Base-by-base conservation (phyloP, 164 flowering plant species). In the Magnolia sinica region DNA sequence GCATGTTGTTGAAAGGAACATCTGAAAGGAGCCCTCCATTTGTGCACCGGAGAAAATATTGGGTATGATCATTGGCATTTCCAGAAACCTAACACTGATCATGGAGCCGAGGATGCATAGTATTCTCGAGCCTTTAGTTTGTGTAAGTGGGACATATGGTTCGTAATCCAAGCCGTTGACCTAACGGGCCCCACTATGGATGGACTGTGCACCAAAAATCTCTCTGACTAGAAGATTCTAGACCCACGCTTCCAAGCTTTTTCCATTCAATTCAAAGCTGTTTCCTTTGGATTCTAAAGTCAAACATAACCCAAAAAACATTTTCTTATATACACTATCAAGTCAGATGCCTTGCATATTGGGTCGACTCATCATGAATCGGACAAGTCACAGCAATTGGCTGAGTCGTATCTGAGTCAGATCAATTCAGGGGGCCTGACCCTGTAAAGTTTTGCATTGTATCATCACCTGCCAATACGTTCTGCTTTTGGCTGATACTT, bases 1-100 rank as follows among this genome's bases (percentile, higher is more conserved):
- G 90, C 70, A 74, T 82, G 67, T 71, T 88, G 22, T 68, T 91
- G 79, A 82, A 85, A 75, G 93, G 82, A 20, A 90, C 93, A 0
- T 45, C 73, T 50, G 77, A 66, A 16, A 91, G 87, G 49, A 76
- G 8, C 0, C 87, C 83, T 22, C 79, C 83, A 6, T 10, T 20
- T 23, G 49, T 70, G 27, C 89, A 87, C 73, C 82, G 87, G 7
- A 64, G 77, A 9, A 93, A 93, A 78, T 93, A 83, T 70, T 77
- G 71, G 88, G 97, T 91, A 86, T 61, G 83, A 63, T 4, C 22
- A 31, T 37, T 76, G 52, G n/a, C 67, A 58, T 76, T 45, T 74
- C 29, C 29, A 27, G 10, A 27, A 3, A 2, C 20, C 5, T n/a
- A 64, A 8, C 19, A 18, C 2, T 64, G 27, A n/a, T 64, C 5